Base-by-base conservation (phyloP, 1,284 basidiomycete species). In the Golubevia pallescens region DNA sequence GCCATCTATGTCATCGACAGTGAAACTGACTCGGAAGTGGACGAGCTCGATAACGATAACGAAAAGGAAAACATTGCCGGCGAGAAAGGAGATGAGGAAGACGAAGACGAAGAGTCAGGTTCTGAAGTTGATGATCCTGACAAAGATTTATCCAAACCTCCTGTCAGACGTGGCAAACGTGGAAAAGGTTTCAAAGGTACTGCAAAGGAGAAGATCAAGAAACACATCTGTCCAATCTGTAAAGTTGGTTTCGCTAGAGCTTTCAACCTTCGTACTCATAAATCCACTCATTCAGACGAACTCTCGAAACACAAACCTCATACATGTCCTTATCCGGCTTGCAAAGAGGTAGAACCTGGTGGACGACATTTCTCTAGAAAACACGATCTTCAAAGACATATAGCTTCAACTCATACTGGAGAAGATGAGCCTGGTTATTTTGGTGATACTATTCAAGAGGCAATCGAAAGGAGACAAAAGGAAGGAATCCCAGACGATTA, bases 341-440 rank as follows among this genome's bases (percentile, higher is more conserved):
- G 81, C 71, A 80, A 75, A 28, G 69, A 74, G 2, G 78, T 80
- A 56, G 34, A 38, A 38, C n/a, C n/a, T n/a, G 80, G 80, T 10
- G 77, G 78, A 1, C 74, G 81, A n/a, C 70, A 74, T 4, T 84
- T 84, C 60, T 76, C 73, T 28, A 74, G 81, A 23, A 84, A 84
- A 69, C 81, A 84, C 60, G 81, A 84, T 62, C 70, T 84, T 10
- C 81, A 84, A 70, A 73, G 81, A 8, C 81, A 84, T 55, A 78
- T 84, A 1, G 81, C 81, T 3, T 78, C 77, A 55, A 78, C 79
- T 34, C 81, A 84, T 71, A 80, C 81, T 58, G 70, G 66, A 23
- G 81, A 84, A 57, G 71, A 78, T 1, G 74, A 80, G 62, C 81
- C 81, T 0, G 74, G 71, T 24, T 67, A 80, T 32, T 67, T 71